These are phyloP conservation scores for Aureobasidium mangrovei DNA, from an alignment of 2,329 filamentous ascomycete species.

Conservation along the genomic window DNA sequence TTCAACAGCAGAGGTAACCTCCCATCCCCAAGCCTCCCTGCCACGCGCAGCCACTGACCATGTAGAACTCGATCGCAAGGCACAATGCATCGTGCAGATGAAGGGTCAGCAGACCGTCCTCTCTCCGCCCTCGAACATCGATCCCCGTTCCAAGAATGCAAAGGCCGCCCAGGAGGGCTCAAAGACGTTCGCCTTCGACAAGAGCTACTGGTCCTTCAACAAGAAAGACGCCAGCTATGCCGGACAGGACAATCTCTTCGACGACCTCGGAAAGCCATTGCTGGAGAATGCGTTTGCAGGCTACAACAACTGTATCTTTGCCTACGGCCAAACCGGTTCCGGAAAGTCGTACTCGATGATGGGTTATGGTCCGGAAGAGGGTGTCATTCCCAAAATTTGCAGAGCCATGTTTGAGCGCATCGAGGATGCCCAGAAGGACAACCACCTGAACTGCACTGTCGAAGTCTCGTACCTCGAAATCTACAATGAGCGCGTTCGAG, in stretches of 20 bases:
- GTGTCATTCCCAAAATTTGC: conserved; percentile 94
- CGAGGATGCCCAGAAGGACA: conserved; percentile 56
- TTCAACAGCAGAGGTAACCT: conserved; percentile 83
- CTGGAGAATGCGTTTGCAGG: conserved; percentile 97
- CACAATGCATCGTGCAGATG: conserved; percentile 98
- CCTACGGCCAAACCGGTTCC: conserved; percentile 95
- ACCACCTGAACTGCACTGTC: conserved; percentile 76
- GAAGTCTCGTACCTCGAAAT: conserved; percentile 99
- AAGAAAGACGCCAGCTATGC: conserved; percentile 74
- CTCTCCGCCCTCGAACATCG: conserved; percentile 56
- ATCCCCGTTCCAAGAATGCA: conserved; percentile 52
- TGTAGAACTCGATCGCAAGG: conserved; percentile 76
- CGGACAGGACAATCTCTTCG: conserved; percentile 79
- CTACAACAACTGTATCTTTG: conserved; percentile 99
- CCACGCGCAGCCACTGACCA: neutral
- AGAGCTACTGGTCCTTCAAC: conserved; percentile 97
- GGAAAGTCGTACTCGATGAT: conserved; percentile 99
- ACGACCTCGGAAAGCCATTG: conserved; percentile 78
- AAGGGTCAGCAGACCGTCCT: conserved; percentile 85
- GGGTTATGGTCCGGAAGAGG: conserved; percentile 92
- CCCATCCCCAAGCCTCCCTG: neutral
- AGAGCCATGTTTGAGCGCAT: conserved; percentile 96
- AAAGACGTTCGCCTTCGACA: conserved; percentile 92
- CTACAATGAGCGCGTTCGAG: conserved; percentile 95
- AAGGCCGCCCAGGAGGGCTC: conserved; percentile 56